Conservation (phyloP, 305 asterid species). For the Stenogyne calaminthoides region DNA sequence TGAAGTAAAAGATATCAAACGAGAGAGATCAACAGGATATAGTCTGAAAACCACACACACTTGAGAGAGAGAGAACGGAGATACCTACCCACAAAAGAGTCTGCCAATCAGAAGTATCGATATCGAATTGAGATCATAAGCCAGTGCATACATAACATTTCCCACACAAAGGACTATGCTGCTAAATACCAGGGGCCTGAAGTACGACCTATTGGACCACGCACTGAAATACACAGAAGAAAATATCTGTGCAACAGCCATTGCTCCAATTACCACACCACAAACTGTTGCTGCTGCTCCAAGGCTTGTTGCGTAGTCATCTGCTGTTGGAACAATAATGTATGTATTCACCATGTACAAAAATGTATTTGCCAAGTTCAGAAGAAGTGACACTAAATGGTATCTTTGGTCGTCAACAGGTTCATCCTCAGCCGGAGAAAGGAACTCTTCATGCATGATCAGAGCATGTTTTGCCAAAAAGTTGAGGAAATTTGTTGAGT, state of each 20-base stretch:
- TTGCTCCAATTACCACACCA: conserved; percentile 90
- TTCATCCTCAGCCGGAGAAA: conserved; percentile 59
- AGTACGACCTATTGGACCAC: conserved; percentile 95
- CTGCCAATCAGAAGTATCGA: conserved; percentile 81
- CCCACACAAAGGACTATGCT: conserved; percentile 79
- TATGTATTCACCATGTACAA: conserved; percentile 96
- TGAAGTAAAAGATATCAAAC: not conserved
- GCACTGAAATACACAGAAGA: conserved; percentile 99
- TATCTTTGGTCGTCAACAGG: conserved; percentile 61
- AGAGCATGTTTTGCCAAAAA: conserved; percentile 94
- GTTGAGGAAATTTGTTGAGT: conserved; percentile 89
- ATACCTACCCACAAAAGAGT: conserved; percentile 76
- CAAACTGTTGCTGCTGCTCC: conserved; percentile 99
- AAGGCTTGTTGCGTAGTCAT: conserved; percentile 93
- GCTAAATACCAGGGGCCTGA: conserved; percentile 87
- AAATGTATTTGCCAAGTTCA: conserved; percentile 93
- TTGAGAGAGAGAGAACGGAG: conserved; percentile 20
- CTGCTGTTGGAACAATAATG: conserved; percentile 96
- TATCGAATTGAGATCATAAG: conserved; percentile 76
- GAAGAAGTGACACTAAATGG: conserved; percentile 84
- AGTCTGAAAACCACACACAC: not conserved
- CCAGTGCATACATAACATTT: conserved; percentile 86
- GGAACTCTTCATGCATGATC: conserved; percentile 91
- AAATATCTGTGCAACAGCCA: conserved; percentile 97
- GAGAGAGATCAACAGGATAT: not conserved